Evolutionary conservation across 2,329 filamentous ascomycete genomes (phyloP), one percentile per base, ranked within the genome.

Genomic region (Trichoderma sp.): DNA sequence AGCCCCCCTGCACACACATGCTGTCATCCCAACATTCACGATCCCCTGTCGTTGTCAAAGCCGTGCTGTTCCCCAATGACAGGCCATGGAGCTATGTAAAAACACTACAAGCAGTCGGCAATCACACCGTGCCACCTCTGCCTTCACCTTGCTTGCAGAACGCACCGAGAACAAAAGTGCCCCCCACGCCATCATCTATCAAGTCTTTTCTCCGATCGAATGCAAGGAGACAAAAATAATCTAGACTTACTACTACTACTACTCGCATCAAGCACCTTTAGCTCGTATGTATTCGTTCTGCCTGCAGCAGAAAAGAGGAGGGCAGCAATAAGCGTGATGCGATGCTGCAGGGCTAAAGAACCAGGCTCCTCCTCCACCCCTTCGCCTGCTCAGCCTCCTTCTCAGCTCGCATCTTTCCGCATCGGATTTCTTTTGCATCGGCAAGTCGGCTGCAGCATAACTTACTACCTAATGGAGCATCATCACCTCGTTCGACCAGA

Each of bases 341-440:
- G 26, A 47, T 41, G 45, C 30, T 21, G 24, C 43, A 52, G 30
- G 50, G 50, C 26, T 34, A 34, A 34, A 10, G 50, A 52, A 52
- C 28, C 43, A 15, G 26, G 43, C 9, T n/a, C 17, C n/a, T 51
- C 9, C 30, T 9, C 21, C 21, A 24, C 21, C 19, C 34, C n/a
- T 51, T 6, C 15, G 14, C 19, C 34, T 15, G 30, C 57, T 60
- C 57, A 60, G 57, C 57, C 57, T 60, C 57, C 30, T 43, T 50
- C 44, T 60, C 57, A 41, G 57, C 44, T 50, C 57, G 51, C 48
- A 9, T 34, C 7, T 34, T 34, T 34, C 7, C 30, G 7, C 30
- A 34, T 34, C 30, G 2, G 30, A 3, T 34, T 34, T 34, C 7
- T 43, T 10, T 43, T 39, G 21, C 55, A 57, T 57, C 45, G 41